Conservation (phyloP, 2,329 filamentous ascomycete species). For the Aschersonia sp. region DNA sequence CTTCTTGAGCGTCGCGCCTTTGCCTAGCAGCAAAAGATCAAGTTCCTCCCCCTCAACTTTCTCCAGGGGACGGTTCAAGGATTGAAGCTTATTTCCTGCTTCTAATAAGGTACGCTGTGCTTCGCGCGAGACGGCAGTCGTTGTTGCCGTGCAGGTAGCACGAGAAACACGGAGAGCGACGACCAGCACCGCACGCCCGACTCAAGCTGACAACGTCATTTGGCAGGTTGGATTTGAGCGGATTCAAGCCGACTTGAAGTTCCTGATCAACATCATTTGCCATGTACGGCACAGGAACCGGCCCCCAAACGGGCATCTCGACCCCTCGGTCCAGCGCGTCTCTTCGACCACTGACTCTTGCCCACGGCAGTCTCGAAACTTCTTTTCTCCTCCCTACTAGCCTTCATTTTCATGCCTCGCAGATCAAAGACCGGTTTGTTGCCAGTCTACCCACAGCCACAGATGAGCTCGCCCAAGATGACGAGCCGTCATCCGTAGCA, state of each 20-base stretch:
- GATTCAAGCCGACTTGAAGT: not conserved
- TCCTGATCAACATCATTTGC: slow-evolving; percentile 14
- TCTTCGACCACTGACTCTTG: slow-evolving; percentile 77
- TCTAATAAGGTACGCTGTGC: too few species aligned
- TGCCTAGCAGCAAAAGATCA: too few species aligned
- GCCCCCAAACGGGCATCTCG: slow-evolving; percentile 88
- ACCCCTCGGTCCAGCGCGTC: slow-evolving; percentile 90
- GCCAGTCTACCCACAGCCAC: slow-evolving; percentile 77
- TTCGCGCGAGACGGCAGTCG: too few species aligned
- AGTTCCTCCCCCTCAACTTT: too few species aligned
- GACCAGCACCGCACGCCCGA: too few species aligned
- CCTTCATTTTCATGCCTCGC: slow-evolving; percentile 89
- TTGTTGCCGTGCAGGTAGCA: too few species aligned
- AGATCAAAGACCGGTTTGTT: slow-evolving; percentile 83
- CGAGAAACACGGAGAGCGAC: too few species aligned
- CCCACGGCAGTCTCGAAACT: slow-evolving; percentile 90
- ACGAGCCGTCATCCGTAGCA: slow-evolving; percentile 90
- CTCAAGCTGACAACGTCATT: too few species aligned
- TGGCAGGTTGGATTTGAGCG: too few species aligned
- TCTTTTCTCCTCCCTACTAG: slow-evolving; percentile 90
- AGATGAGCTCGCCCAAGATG: slow-evolving; percentile 93
- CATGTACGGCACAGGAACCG: slow-evolving; percentile 78
- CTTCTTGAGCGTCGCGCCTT: not conserved
- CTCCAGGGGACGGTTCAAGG: too few species aligned
- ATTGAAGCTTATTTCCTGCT: too few species aligned